Base-by-base conservation (phyloP, 176 grass and related monocot species). In the Oryza coarctata region DNA sequence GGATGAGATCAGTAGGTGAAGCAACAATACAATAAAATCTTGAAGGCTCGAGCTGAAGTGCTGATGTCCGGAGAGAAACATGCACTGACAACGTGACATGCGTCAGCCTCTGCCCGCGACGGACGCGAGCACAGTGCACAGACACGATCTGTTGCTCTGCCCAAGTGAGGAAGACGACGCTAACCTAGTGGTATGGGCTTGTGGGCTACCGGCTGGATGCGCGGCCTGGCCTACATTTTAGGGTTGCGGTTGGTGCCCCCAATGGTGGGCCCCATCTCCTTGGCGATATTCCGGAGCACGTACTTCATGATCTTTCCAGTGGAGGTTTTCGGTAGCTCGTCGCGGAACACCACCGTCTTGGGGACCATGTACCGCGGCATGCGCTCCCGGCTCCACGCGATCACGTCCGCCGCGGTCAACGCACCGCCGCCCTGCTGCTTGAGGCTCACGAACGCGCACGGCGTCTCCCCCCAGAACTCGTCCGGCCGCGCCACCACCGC, bases 361-460 rank as follows among this genome's bases (percentile, higher is more conserved):
- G 94, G 94, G 38, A 92, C 88, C 94, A 92, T 97, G 83, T 92
- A 97, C 2, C 50, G 88, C 1, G 94, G 83, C 94, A 97, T 89
- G 57, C 94, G 80, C 75, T 94, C 70, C 12, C 94, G 82, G 90
- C 94, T 85, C 94, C 94, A 97, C 2, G 62, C 65, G 1, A 89
- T 65, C 31, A 97, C 79, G n/a, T 87, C 92, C 13, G 34, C 63
- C 65, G 89, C 86, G 49, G 74, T 85, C 49, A 89, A 76, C 83
- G 29, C 27, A 6, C n/a, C 47, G 9, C 73, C 92, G 0, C 89
- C 81, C 66, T 92, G 17, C 20, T 55, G 17, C 50, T 55, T 92
- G 5, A 91, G 17, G 81, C 92, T 91, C 6, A 92, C 32, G 83
- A 97, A 97, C 25, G 95, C 95, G 85, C 95, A 97, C 8, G 95